phyloP scores from a whole-genome alignment of 2,329 filamentous ascomycete genomes.

The Aspergillus costaricaensis region DNA sequence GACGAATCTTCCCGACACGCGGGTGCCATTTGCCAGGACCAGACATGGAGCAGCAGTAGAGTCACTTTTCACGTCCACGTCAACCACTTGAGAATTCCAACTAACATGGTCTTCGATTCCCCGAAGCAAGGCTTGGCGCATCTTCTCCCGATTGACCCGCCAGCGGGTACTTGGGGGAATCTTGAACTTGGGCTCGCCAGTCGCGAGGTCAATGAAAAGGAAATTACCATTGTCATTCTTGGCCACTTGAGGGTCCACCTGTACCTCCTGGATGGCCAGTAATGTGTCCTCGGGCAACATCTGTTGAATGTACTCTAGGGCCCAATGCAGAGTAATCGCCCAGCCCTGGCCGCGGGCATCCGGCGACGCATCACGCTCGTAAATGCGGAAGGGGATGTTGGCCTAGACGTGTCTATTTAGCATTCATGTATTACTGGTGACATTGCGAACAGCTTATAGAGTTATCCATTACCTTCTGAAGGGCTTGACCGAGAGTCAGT shows the following conservation, averaged over 20 bases:
- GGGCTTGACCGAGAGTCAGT: conserved; percentile 27
- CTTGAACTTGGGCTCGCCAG: conserved; percentile 30
- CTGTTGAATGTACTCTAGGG: conserved; percentile 23
- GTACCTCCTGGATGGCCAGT: conserved; percentile 20
- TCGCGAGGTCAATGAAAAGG: conserved; percentile 33
- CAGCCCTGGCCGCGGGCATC: conserved; percentile 29
- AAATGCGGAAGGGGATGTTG: conserved; percentile 34
- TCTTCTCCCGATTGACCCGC: conserved; percentile 30
- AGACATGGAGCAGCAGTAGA: neutral
- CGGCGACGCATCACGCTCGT: conserved; percentile 31
- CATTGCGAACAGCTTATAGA: neutral
- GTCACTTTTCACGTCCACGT: conserved; percentile 7
- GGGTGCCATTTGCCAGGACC: conserved; percentile 13
- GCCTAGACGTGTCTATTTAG: conserved; percentile 12
- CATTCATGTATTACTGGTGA: neutral
- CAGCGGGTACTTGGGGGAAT: conserved; percentile 33
- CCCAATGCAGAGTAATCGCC: conserved; percentile 33
- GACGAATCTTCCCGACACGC: conserved; percentile 17
- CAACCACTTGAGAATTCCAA: conserved; percentile 22
- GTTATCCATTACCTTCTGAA: conserved; percentile 18
- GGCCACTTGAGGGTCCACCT: conserved; percentile 28
- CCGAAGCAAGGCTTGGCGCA: conserved; percentile 19
- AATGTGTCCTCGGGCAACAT: conserved; percentile 23
- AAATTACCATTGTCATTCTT: conserved; percentile 28
- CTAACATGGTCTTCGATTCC: conserved; percentile 27